Evolutionary conservation across 1,284 basidiomycete genomes (phyloP).

Genomic region (Porphyrellus sp.): DNA sequence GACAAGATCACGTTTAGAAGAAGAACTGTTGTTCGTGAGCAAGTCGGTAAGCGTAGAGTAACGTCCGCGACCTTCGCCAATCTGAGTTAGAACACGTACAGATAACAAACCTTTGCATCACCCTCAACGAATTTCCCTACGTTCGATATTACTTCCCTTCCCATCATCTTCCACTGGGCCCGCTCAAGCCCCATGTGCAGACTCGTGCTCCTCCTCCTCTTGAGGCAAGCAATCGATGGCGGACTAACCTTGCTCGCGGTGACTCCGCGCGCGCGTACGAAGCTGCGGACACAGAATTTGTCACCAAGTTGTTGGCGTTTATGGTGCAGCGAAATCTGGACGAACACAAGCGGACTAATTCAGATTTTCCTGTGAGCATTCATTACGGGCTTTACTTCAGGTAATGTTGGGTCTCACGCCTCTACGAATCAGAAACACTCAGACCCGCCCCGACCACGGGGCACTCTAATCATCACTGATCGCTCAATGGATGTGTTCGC

Average conservation of each 20-base stretch:
- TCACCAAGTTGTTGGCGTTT: constrained; percentile 76
- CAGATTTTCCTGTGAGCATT: constrained; percentile 74
- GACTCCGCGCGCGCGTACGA: constrained; percentile 63
- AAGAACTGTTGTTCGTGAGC: constrained; percentile 75
- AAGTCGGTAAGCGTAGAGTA: constrained; percentile 50
- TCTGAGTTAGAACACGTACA: constrained; percentile 32
- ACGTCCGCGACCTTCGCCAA: neutral
- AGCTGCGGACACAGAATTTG: constrained; percentile 64
- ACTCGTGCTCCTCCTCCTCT: constrained; percentile 61
- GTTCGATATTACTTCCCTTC: constrained; percentile 92
- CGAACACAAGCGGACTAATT: constrained; percentile 80
- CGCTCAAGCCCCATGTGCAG: constrained; percentile 65
- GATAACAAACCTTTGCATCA: constrained; percentile 90
- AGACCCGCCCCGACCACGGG: constrained; percentile 70
- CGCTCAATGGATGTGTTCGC: constrained; percentile 91
- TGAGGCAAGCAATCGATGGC: constrained; percentile 63
- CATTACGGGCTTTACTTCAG: neutral
- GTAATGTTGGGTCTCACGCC: constrained; percentile 6
- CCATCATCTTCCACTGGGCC: constrained; percentile 83
- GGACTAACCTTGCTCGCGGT: constrained; percentile 70
- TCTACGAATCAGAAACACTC: constrained; percentile 49
- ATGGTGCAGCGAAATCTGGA: constrained; percentile 82
- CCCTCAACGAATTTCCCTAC: constrained; percentile 90
- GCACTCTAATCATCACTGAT: constrained; percentile 90
- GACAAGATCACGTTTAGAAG: constrained; percentile 68